Conservation (phyloP, 1,284 basidiomycete genomes). For the Ceratobasidium sp. region DNA sequence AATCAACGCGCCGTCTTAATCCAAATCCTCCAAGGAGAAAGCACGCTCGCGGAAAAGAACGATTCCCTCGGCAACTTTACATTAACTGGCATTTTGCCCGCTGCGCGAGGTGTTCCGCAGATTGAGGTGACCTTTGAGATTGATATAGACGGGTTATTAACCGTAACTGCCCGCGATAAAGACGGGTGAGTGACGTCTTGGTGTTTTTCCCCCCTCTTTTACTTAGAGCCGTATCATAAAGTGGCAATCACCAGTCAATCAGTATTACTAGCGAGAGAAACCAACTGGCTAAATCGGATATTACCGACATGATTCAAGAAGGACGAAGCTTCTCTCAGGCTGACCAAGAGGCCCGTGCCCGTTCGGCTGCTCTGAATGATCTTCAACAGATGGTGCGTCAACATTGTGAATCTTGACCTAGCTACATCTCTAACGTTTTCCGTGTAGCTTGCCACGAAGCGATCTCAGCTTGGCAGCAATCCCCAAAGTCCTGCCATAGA, state of each 20-base stretch:
- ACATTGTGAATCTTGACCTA: no score
- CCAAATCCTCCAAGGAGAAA: constrained; percentile 74
- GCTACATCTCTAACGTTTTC: no score
- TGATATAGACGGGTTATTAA: constrained; percentile 96
- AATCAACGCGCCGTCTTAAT: constrained; percentile 98
- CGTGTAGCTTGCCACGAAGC: no score
- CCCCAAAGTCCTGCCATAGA: constrained; percentile 70
- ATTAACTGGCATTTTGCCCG: constrained; percentile 95
- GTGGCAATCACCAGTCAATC: constrained; percentile 15
- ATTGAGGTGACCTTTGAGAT: constrained; percentile 97
- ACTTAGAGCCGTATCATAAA: constrained; percentile 83
- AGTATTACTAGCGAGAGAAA: constrained; percentile 82
- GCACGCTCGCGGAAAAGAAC: constrained; percentile 68
- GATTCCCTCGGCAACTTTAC: constrained; percentile 92
- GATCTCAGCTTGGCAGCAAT: constrained; percentile 67
- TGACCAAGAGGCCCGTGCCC: constrained; percentile 94
- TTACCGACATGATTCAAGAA: constrained; percentile 98
- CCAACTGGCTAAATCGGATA: constrained; percentile 78
- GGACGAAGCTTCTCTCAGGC: constrained; percentile 96
- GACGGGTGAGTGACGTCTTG: constrained; percentile 96
- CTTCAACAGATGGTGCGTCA: constrained; percentile 81
- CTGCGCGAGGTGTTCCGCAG: constrained; percentile 96
- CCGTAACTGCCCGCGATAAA: constrained; percentile 93
- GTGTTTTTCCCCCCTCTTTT: no score
- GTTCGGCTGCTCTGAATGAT: constrained; percentile 87